Evolutionary conservation across 2,329 filamentous ascomycete genomes (phyloP).

Genomic region (Monosporascus sp.): DNA sequence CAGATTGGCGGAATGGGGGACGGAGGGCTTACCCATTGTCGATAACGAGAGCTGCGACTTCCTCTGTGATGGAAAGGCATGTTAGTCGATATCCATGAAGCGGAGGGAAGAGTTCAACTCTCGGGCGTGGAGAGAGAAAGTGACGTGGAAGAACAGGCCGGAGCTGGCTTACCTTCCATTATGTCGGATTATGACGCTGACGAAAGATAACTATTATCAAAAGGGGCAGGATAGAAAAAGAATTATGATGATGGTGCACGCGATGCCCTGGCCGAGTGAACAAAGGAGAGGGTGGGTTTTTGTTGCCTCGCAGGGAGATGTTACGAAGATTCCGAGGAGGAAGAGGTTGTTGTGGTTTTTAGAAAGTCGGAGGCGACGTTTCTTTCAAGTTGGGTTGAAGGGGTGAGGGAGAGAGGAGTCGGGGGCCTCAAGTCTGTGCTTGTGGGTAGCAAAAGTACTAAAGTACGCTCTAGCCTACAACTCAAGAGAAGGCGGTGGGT

Average conservation of each 20-base stretch:
- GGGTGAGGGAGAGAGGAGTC: background rate
- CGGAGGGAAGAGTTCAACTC: slow-evolving; percentile 2
- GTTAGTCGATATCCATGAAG: slow-evolving; percentile 34
- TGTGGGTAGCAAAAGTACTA: background rate
- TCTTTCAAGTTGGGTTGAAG: slow-evolving; percentile 1
- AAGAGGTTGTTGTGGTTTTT: background rate
- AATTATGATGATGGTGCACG: background rate
- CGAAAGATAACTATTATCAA: slow-evolving; percentile 23
- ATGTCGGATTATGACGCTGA: slow-evolving; percentile 41
- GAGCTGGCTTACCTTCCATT: slow-evolving; percentile 59
- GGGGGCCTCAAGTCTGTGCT: background rate
- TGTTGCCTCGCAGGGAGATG: background rate
- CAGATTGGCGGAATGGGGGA: slow-evolving; percentile 29
- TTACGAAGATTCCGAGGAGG: background rate
- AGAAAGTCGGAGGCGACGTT: background rate
- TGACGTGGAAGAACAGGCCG: slow-evolving; percentile 15
- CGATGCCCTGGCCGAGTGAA: background rate
- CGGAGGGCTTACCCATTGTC: slow-evolving; percentile 94
- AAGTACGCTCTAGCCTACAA: background rate
- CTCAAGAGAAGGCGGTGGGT: no score
- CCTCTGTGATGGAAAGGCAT: slow-evolving; percentile 61
- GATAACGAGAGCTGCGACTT: slow-evolving; percentile 99
- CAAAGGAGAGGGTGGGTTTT: slow-evolving; percentile 1
- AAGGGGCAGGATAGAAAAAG: slow-evolving; percentile 5
- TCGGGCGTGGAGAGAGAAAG: slow-evolving; percentile 9